Evolutionary conservation across 805 yeast species (phyloP).

Genomic region (Candida pseudofarinosa): DNA sequence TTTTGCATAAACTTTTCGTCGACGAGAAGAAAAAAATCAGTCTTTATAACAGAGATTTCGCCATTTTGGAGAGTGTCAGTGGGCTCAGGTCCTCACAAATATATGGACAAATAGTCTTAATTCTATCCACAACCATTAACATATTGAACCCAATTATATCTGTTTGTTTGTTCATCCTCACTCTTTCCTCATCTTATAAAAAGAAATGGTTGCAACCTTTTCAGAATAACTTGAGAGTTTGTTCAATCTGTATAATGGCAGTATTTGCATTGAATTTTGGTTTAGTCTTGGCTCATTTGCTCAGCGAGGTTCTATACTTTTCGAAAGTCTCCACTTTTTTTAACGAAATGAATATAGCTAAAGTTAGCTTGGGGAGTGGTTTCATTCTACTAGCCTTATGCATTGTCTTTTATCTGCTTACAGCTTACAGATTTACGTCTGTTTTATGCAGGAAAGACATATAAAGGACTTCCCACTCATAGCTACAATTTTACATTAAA

Average conservation of each 20-base stretch:
- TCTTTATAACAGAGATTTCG: conserved; percentile 9
- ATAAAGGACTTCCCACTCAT: too few species aligned
- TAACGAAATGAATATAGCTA: conserved; percentile 8
- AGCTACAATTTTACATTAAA: too few species aligned
- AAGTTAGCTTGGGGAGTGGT: conserved; percentile 9
- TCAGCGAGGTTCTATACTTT: conserved; percentile 8
- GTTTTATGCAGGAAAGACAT: not conserved
- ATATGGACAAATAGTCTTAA: conserved; percentile 10
- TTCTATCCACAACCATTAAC: conserved; percentile 4
- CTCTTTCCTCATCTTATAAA: not conserved
- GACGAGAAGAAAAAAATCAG: conserved; percentile 9
- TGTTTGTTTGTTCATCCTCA: not conserved
- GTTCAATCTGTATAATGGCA: conserved; percentile 1
- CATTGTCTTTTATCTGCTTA: not conserved
- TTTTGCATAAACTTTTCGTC: conserved; percentile 10
- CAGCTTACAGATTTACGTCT: not conserved
- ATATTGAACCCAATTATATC: not conserved
- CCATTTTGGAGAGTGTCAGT: conserved; percentile 9
- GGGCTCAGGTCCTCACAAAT: conserved; percentile 9
- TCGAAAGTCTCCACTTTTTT: conserved; percentile 6
- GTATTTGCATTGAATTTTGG: conserved; percentile 6
- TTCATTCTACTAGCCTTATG: conserved; percentile 2
- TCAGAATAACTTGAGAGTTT: conserved; percentile 1
- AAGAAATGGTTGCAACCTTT: not conserved
- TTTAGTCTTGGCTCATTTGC: conserved; percentile 2